Percentiles rank a stretch among this genome's conserved stretches.
These are phyloP conservation scores for Schwanniomyces polymorphus DNA, from an alignment of 805 yeast genomes.

Conservation along the genomic window DNA sequence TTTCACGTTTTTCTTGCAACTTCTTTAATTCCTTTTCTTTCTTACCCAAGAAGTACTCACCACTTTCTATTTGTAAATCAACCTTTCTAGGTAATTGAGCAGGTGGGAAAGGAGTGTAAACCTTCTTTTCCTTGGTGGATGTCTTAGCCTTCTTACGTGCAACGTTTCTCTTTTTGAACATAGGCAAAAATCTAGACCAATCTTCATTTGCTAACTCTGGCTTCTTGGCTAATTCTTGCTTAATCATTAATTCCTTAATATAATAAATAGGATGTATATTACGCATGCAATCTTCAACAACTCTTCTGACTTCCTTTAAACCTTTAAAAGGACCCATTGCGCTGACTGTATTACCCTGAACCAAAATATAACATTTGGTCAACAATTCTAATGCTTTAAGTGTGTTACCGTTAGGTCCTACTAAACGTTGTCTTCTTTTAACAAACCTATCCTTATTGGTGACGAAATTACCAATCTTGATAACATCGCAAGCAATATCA, in stretches of 20 bases:
- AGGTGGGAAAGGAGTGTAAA: constrained; percentile 99
- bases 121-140: constrained; percentile 66
- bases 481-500: constrained; percentile 92
- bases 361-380: constrained; percentile 93
- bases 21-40: constrained; percentile 73
- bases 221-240: constrained; percentile 89
- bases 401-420: constrained; percentile 97
- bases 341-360: constrained; percentile 96
- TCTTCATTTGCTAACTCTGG: constrained; percentile 96
- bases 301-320: constrained; percentile 85
- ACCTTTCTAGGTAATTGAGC: constrained; percentile 95
- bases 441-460: constrained; percentile 90
- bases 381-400: constrained; percentile 91
- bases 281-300: constrained; percentile 96
- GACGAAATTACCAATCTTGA: constrained; percentile 89
- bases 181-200: constrained; percentile 95
- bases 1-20: constrained; percentile 72
- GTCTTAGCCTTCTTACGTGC: constrained; percentile 93
- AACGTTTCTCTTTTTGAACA: constrained; percentile 93
- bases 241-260: constrained; percentile 96
- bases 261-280: constrained; percentile 97
- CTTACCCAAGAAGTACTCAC: constrained; percentile 94
- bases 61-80: constrained; percentile 95
- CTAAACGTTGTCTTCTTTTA: constrained; percentile 92
- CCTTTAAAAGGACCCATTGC: constrained; percentile 97